phyloP scores from a whole-genome alignment of 1,284 basidiomycete species.

The Marasmius tenuissimus region DNA sequence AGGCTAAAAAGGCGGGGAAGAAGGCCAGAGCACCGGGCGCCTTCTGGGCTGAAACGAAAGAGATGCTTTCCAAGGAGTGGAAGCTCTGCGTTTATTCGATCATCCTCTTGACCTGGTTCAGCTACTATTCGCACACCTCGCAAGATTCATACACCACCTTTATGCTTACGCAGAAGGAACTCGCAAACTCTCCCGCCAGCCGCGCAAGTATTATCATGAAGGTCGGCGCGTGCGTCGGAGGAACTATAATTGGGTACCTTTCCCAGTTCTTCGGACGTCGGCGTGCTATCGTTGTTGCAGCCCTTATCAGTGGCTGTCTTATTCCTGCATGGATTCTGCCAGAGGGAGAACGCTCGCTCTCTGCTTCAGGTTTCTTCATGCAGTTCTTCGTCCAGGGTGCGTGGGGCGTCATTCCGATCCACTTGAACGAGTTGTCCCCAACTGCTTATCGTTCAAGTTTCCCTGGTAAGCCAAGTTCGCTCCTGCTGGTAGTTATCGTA shows the following conservation, averaged over 20 bases:
- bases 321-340: constrained; percentile 15
- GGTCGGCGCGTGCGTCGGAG: constrained; percentile 12
- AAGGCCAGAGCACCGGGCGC: constrained; percentile 6
- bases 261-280: constrained; percentile 12
- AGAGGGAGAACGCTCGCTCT: constrained; percentile 3
- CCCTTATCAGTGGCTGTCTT: constrained; percentile 7
- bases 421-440: constrained; percentile 41
- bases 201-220: constrained; percentile 15
- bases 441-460: constrained; percentile 41
- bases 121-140: constrained; percentile 13
- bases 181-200: constrained; percentile 8
- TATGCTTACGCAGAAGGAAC: constrained; percentile 11
- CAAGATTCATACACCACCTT: constrained; percentile 15
- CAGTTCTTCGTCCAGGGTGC: constrained; percentile 18
- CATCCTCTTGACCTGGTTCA: constrained; percentile 15
- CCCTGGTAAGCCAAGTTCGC: constrained; percentile 25
- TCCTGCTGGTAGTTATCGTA: not conserved
- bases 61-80: constrained; percentile 10
- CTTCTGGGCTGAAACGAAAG: constrained; percentile 7
- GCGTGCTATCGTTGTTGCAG: constrained; percentile 8
- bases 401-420: constrained; percentile 15
- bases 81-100: constrained; percentile 2
- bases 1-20: constrained; percentile 12
- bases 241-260: constrained; percentile 12
- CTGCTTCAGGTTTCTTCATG: constrained; percentile 13